Evolutionary conservation across 768 basidiomycete genomes (phyloP).

Genomic region (Antrodiella citrinella): DNA sequence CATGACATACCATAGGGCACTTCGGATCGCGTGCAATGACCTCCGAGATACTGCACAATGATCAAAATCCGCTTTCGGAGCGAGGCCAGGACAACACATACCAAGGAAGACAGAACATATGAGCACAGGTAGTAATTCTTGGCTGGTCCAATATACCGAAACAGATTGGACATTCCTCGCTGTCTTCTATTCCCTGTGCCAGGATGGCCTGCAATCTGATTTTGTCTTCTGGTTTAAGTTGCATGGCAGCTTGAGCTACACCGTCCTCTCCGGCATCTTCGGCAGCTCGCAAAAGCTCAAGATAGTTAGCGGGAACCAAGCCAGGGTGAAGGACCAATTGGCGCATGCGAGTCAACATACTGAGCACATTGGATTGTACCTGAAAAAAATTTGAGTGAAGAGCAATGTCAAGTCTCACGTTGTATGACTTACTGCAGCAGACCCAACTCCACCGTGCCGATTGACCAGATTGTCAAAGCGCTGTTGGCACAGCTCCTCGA

Average conservation of each 20-base stretch:
- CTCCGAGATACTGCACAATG: slow-evolving; percentile 49
- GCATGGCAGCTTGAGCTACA: slow-evolving; percentile 20
- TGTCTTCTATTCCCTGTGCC: slow-evolving; percentile 66
- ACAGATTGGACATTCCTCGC: slow-evolving; percentile 78
- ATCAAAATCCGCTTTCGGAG: background rate
- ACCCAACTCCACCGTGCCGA: slow-evolving; percentile 27
- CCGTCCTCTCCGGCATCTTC: slow-evolving; percentile 26
- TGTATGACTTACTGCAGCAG: slow-evolving; percentile 27
- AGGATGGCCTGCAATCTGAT: slow-evolving; percentile 48
- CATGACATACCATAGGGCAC: slow-evolving; percentile 64
- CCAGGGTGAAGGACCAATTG: slow-evolving; percentile 77
- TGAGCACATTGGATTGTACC: slow-evolving; percentile 64
- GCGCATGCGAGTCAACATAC: slow-evolving; percentile 80
- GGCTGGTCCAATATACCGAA: slow-evolving; percentile 53
- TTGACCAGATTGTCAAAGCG: slow-evolving; percentile 51
- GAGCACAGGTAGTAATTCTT: slow-evolving; percentile 66
- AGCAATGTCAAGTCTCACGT: too few species aligned
- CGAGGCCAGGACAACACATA: slow-evolving; percentile 20
- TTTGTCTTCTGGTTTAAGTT: slow-evolving; percentile 47
- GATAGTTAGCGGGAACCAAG: slow-evolving; percentile 61
- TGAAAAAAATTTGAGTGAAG: slow-evolving; percentile 20
- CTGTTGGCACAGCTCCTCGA: slow-evolving; percentile 55
- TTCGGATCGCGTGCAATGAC: slow-evolving; percentile 62
- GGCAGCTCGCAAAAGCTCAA: slow-evolving; percentile 47
- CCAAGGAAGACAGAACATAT: slow-evolving; percentile 69